A percentile compares a stretch with the other conserved stretches of the same genome.
Conservation (phyloP, 768 basidiomycete species). For the Pleurotus salmoneostramineus region DNA sequence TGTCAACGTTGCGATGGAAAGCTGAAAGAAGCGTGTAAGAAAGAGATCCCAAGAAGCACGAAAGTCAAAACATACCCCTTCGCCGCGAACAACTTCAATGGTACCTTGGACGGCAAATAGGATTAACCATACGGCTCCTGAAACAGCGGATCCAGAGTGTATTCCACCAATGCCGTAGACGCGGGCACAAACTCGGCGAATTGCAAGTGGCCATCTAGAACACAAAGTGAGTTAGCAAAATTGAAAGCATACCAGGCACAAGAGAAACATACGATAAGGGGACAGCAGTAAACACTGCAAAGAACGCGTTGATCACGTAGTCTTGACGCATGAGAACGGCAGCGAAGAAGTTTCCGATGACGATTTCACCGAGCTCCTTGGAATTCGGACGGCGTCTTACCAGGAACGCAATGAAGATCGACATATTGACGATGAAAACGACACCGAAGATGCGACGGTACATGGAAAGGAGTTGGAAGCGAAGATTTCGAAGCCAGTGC, state of each 20-base stretch:
- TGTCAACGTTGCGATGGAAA: slow-evolving; percentile 26
- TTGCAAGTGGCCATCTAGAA: slow-evolving; percentile 29
- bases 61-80: background rate
- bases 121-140: slow-evolving; percentile 50
- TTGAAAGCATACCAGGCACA: background rate
- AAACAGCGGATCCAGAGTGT: slow-evolving; percentile 48
- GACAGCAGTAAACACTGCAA: slow-evolving; percentile 38
- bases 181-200: slow-evolving; percentile 42
- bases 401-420: slow-evolving; percentile 38
- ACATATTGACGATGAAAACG: slow-evolving; percentile 47
- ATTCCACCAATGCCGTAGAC: slow-evolving; percentile 56
- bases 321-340: slow-evolving; percentile 42
- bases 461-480: slow-evolving; percentile 40
- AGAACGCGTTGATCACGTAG: slow-evolving; percentile 51
- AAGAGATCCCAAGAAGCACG: background rate
- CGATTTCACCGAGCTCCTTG: slow-evolving; percentile 33
- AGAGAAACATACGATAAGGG: slow-evolving; percentile 20
- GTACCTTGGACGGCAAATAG: slow-evolving; percentile 41
- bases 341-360: slow-evolving; percentile 39
- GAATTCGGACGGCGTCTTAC: slow-evolving; percentile 29
- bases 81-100: slow-evolving; percentile 24
- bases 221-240: background rate
- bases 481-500: slow-evolving; percentile 44
- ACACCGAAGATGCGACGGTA: slow-evolving; percentile 54
- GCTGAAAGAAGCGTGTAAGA: slow-evolving; percentile 12